Evolutionary conservation across 1,284 basidiomycete species (phyloP).

Genomic region (Tranzscheliella williamsii): DNA sequence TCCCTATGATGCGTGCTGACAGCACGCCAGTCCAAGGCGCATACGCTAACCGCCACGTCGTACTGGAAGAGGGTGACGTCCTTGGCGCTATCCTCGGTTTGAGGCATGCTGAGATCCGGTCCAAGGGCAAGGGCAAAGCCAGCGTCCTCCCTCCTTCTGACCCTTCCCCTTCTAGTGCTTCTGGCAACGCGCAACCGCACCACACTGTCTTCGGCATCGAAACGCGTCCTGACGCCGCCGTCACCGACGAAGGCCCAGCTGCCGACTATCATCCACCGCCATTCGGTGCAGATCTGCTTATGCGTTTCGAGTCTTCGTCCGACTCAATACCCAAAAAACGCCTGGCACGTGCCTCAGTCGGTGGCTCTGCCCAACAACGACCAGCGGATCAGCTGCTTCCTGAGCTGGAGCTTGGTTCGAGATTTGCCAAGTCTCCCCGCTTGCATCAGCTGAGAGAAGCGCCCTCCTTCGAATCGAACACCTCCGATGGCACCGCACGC

Average conservation of each 20-base stretch:
- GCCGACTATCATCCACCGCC: neutral
- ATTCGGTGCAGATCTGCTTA: neutral
- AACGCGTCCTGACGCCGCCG: neutral
- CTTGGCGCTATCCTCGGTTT: constrained; percentile 53
- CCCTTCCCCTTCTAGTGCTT: no score
- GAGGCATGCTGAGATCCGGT: constrained; percentile 23
- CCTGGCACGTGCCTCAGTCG: constrained; percentile 6
- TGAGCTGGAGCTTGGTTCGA: constrained; percentile 15
- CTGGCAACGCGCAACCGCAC: neutral
- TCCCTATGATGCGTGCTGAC: constrained; percentile 20
- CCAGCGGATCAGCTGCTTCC: constrained; percentile 11
- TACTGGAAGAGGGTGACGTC: constrained; percentile 47
- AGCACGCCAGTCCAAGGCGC: constrained; percentile 30
- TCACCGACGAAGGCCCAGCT: neutral
- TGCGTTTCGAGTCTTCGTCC: neutral
- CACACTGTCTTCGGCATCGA: neutral
- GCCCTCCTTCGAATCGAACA: constrained; percentile 36
- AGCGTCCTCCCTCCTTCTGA: neutral
- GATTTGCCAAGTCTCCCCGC: constrained; percentile 15
- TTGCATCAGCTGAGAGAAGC: constrained; percentile 32
- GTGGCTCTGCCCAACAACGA: neutral
- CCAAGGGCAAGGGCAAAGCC: constrained; percentile 2
- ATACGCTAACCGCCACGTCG: constrained; percentile 12
- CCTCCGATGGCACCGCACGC: constrained; percentile 26
- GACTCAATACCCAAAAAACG: neutral